A percentile compares a stretch with the other conserved stretches of the same genome.
Evolutionary conservation across 345 rosid genomes (phyloP).

Genomic region (Lagerstroemia speciosa): DNA sequence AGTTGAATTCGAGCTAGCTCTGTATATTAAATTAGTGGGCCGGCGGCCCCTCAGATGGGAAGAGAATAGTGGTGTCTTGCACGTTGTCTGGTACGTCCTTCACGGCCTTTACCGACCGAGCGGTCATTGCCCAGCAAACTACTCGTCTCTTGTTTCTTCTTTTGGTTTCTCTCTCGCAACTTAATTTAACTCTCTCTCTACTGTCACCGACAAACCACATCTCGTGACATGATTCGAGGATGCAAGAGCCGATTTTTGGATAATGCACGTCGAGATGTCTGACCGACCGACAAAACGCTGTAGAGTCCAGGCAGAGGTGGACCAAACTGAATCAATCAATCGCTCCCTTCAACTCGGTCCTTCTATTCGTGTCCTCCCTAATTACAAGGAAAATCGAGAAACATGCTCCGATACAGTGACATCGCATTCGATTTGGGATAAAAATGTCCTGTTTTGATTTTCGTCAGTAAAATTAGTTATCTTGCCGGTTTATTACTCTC

Average conservation of each 20-base stretch:
- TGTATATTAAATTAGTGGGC: too few species aligned
- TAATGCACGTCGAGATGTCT: background rate
- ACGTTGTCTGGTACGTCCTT: background rate
- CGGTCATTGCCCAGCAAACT: background rate
- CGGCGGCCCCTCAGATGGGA: too few species aligned
- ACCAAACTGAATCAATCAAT: background rate
- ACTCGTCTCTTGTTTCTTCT: background rate
- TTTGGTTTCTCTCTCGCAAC: background rate
- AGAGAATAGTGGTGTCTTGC: background rate
- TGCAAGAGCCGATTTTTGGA: background rate
- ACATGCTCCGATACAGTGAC: too few species aligned
- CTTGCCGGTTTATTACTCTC: too few species aligned
- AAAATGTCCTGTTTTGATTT: too few species aligned
- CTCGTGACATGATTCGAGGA: background rate
- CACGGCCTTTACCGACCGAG: background rate
- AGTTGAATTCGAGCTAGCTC: too few species aligned
- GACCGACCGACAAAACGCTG: background rate
- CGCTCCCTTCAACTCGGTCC: background rate
- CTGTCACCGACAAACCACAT: background rate
- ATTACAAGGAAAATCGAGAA: too few species aligned
- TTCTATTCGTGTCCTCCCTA: too few species aligned
- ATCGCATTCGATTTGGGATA: too few species aligned
- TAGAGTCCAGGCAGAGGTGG: background rate
- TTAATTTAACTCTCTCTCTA: background rate
- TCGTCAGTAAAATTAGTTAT: too few species aligned